These are phyloP conservation scores for Cardamine chenopodiifolia DNA, from an alignment of 345 rosid genomes.

Conservation along the genomic window DNA sequence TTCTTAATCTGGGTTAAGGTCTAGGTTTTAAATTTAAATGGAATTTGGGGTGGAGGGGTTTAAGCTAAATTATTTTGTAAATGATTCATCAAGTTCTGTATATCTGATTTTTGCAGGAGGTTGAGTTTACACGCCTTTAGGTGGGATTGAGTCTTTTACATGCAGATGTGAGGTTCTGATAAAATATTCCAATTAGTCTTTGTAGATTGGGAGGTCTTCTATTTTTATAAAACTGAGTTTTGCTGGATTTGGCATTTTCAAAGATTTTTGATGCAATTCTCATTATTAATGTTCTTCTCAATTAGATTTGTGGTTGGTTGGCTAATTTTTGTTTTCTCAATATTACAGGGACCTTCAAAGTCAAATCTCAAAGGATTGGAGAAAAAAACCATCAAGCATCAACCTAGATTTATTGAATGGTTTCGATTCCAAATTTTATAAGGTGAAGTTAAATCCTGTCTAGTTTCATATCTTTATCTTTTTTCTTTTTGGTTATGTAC, in stretches of 20 bases:
- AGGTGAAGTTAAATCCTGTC: conserved; percentile 28
- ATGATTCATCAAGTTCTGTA: background rate
- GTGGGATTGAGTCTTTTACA: conserved; percentile 32
- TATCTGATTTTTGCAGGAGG: conserved; percentile 24
- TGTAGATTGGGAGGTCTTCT: background rate
- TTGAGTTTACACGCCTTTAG: conserved; percentile 24
- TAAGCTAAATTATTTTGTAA: no score
- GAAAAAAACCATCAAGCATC: conserved; percentile 20
- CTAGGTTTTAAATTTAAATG: background rate
- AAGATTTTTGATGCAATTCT: background rate
- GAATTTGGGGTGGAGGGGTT: no score
- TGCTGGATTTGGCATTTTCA: background rate
- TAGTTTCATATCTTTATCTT: background rate
- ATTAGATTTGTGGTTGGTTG: background rate
- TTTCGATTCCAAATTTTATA: conserved; percentile 30
- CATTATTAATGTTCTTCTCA: background rate
- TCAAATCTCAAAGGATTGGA: conserved; percentile 39
- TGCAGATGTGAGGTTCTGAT: conserved; percentile 15
- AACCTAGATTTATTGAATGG: conserved; percentile 27
- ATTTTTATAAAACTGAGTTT: background rate
- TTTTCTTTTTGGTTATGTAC: background rate
- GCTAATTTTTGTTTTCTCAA: conserved; percentile 5
- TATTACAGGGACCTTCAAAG: conserved; percentile 49
- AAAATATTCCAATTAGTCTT: background rate
- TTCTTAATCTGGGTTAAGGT: conserved; percentile 9